Evolutionary conservation across 2,329 filamentous ascomycete species (phyloP), one percentile per base, ranked within the genome.

Genomic region (Aspergillus thermomutatus): DNA sequence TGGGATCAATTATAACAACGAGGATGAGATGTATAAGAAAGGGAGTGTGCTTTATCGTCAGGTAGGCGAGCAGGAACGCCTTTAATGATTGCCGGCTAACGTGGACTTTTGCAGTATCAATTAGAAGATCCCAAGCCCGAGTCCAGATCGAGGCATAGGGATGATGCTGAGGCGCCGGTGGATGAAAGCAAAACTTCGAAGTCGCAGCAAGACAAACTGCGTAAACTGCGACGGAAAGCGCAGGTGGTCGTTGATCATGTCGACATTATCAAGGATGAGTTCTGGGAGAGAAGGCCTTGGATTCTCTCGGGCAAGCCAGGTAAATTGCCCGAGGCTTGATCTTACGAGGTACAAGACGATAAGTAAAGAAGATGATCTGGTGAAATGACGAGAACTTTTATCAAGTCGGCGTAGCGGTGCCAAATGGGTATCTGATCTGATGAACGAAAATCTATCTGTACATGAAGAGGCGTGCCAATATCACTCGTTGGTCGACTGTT

Each of bases 1-100:
- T 73, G 85, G 87, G 2, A 92, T 97, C 71, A 99, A 99, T 76
- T 99, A 99, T 77, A 99, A 99, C 75, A 94, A 96, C 64, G 94
- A 99, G 73, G 86, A 86, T 0, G 91, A 95, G 61, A 92, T 97
- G 17, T 96, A 85, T 74, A 94, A 88, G 73, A 99, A 97, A 72
- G 94, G 94, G 4, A 97, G 91, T 63, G 88, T 97, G 1, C 76
- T 97, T 4, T 94, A 92, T 72, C 84, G 92, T 66, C 89, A 94
- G 71, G 89, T 89, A 75, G 51, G 54, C 56, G 7, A 31, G 21
- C 23, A 6, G 11, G 11, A 8, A n/a, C 14, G 14, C 26, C 41
- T 31, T 8, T 40, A 9, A 17, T 17, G 17, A n/a, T 9, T 17
- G 26, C 11, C n/a, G 43, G 31, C 53, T 62, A 58, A 62, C 8